Base-by-base conservation (phyloP, 768 basidiomycete species). In the Termitomyces sp. region DNA sequence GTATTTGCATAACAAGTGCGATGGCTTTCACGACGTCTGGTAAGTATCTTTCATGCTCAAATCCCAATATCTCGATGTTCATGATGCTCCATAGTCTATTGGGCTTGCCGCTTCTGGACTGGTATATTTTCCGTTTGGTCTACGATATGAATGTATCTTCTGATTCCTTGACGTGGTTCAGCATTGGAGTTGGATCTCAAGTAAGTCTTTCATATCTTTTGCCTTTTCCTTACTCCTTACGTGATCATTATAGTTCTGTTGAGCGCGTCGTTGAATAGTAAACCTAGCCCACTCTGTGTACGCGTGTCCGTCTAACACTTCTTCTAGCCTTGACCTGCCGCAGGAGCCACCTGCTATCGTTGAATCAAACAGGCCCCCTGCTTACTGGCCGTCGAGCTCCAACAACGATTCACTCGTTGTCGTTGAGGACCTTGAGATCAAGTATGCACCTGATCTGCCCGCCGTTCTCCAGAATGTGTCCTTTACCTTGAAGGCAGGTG, bases 181-280 rank as follows among this genome's bases (percentile, higher is more conserved):
- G 81, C 77, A 10, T 75, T 92, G 22, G 88, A 90, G 66, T 73
- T 89, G 40, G 86, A 88, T 68, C 73, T 90, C 47, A 89, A 88
- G 87, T 88, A 64, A 11, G 85, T 76, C 28, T 38, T 37, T 28
- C 42, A 11, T 8, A 51, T 22, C 37, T 30, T 45, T n/a, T 51
- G n/a, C n/a, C n/a, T 2, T 12, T 1, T 40, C 14, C 22, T 11
- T 30, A 19, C 24, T 42, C 55, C 52, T 41, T 49, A 46, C 49
- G 19, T 58, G 12, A 43, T 45, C 3, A 37, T 12, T 21, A 21
- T n/a, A 91, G 89, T 73, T 88, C 90, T 12, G 91, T 96, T 5
- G 93, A 98, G 68, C 88, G 94, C 56, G 79, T 95, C 14, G 84
- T 92, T 7, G 93, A 96, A 74, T 96, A 95, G 73, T 82, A 56